Evolutionary conservation across 225 moss, liverwort and hornwort genomes (phyloP).

Genomic region (Marchantia polymorpha): DNA sequence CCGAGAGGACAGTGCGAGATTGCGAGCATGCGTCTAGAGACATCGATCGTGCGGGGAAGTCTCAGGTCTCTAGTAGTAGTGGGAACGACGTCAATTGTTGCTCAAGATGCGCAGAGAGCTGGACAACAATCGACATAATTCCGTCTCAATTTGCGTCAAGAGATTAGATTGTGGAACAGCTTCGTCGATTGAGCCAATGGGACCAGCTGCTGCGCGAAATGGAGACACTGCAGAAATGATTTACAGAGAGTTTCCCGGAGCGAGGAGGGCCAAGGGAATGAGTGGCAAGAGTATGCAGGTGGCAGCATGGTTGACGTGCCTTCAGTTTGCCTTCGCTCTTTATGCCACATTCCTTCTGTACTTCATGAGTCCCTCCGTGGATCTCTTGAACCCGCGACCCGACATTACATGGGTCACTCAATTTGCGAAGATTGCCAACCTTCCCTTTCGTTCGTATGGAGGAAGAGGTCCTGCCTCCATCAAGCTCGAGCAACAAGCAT

Average conservation of each 20-base stretch:
- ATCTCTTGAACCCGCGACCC: conserved; percentile 57
- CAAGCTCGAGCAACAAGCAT: conserved; percentile 11
- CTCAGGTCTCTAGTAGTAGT: not conserved
- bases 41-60: not conserved
- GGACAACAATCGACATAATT: conserved; percentile 7
- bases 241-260: conserved; percentile 28
- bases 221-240: conserved; percentile 49
- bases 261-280: conserved; percentile 25
- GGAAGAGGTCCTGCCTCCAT: conserved; percentile 6
- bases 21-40: not conserved
- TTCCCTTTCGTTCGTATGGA: conserved; percentile 32
- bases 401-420: conserved; percentile 47
- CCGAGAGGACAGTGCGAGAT: not conserved
- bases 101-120: not conserved
- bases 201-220: conserved; percentile 36
- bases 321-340: conserved; percentile 87
- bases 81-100: not conserved
- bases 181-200: conserved; percentile 26
- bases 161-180: conserved; percentile 3
- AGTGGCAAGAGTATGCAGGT: conserved; percentile 57
- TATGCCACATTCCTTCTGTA: conserved; percentile 90
- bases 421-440: not conserved
- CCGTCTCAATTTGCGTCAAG: conserved; percentile 1
- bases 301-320: conserved; percentile 80
- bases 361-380: conserved; percentile 81